Conservation (phyloP, 192 early-diverging fungal species). For the Coemansia sp. region DNA sequence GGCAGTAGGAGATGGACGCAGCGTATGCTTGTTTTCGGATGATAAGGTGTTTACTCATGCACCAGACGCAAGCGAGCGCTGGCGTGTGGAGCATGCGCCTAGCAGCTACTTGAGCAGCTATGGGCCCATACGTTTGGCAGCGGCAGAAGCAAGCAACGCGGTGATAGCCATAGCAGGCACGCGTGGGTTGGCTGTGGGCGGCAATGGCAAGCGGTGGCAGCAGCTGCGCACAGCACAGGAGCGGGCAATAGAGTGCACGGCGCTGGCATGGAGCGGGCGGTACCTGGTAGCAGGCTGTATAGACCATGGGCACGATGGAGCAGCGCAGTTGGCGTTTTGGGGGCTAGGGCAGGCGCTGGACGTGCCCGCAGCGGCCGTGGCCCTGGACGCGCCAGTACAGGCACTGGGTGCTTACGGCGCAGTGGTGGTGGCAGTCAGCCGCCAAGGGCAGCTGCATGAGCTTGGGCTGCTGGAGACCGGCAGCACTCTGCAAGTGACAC, state of each 20-base stretch:
- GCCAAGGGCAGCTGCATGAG: slow-evolving; percentile 24
- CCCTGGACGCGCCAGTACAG: slow-evolving; percentile 12
- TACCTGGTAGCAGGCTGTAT: slow-evolving; percentile 34
- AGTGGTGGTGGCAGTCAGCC: slow-evolving; percentile 22
- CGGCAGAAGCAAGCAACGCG: slow-evolving; percentile 65
- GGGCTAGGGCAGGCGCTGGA: slow-evolving; percentile 30
- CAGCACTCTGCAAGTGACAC: slow-evolving; percentile 21
- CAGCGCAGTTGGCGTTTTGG: slow-evolving; percentile 32
- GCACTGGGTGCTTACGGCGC: not conserved
- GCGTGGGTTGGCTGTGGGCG: slow-evolving; percentile 80
- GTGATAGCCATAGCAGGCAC: slow-evolving; percentile 83
- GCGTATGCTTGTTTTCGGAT: slow-evolving; percentile 44
- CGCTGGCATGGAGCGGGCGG: slow-evolving; percentile 45
- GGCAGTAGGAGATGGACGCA: slow-evolving; percentile 2
- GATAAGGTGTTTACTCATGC: slow-evolving; percentile 38
- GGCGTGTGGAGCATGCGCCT: slow-evolving; percentile 40
- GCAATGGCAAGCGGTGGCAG: slow-evolving; percentile 77
- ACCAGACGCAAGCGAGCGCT: slow-evolving; percentile 15
- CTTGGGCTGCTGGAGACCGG: slow-evolving; percentile 23
- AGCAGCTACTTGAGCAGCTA: slow-evolving; percentile 22
- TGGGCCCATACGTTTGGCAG: slow-evolving; percentile 57
- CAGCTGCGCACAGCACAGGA: slow-evolving; percentile 1
- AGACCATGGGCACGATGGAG: slow-evolving; percentile 16
- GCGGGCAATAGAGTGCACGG: not conserved
- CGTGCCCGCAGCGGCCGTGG: slow-evolving; percentile 16